These are phyloP conservation scores for Pyrus communis DNA, from an alignment of 306 rosid genomes.

Conservation along the genomic window DNA sequence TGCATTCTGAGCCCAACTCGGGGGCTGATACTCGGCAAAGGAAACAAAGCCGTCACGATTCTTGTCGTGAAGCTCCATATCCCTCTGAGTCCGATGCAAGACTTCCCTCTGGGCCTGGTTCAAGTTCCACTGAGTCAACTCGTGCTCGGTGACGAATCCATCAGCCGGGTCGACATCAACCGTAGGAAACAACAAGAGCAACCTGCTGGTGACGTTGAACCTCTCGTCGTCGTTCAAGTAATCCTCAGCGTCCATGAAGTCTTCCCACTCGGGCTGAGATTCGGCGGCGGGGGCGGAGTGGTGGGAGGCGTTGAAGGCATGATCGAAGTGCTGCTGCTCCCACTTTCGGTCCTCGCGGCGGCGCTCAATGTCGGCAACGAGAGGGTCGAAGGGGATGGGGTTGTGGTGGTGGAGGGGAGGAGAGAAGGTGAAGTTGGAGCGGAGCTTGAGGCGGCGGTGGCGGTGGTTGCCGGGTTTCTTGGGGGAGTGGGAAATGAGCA, in stretches of 20 bases:
- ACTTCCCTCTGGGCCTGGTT: conserved; percentile 63
- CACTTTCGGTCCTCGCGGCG: conserved; percentile 83
- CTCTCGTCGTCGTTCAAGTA: conserved; percentile 70
- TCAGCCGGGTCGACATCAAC: conserved; percentile 63
- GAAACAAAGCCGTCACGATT: conserved; percentile 67
- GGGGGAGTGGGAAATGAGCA: conserved; percentile 62
- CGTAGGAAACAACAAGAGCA: conserved; percentile 68
- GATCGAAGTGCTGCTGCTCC: conserved; percentile 67
- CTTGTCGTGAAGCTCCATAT: conserved; percentile 84
- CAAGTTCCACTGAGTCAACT: conserved; percentile 81
- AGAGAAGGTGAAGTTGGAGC: conserved; percentile 61
- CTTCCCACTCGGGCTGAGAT: conserved; percentile 90
- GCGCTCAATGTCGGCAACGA: conserved; percentile 80
- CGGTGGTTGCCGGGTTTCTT: conserved; percentile 34
- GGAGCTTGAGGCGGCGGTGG: conserved; percentile 85
- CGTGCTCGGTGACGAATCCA: conserved; percentile 46
- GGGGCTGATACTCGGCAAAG: conserved; percentile 87
- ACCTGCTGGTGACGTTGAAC: conserved; percentile 69
- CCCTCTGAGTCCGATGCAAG: conserved; percentile 67
- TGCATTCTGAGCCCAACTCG: conserved; percentile 67
- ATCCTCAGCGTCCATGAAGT: conserved; percentile 80
- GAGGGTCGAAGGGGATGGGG: conserved; percentile 71
- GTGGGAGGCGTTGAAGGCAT: conserved; percentile 12
- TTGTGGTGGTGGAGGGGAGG: conserved; percentile 30
- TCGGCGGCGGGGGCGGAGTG: conserved; percentile 65